Conservation (phyloP, 163 green algal species). For the Prototheca wickerhamii region DNA sequence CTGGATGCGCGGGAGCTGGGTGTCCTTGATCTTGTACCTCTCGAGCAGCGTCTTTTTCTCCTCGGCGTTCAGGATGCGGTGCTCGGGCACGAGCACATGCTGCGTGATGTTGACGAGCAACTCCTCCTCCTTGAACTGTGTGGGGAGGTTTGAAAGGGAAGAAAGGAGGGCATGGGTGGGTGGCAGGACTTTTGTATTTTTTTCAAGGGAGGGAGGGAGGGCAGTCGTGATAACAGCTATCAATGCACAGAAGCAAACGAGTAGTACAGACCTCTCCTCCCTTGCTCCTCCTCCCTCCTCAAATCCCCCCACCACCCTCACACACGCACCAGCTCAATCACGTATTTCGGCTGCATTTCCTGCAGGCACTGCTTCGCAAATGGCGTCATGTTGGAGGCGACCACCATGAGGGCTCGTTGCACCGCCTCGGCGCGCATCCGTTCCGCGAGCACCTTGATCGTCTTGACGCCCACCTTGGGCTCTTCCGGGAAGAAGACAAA, state of each 20-base stretch:
- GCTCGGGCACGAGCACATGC: conserved; percentile 84
- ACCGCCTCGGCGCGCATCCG: conserved; percentile 85
- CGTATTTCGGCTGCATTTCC: conserved; percentile 69
- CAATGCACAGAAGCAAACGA: background rate
- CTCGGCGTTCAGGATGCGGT: conserved; percentile 72
- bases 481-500: conserved; percentile 97
- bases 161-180: conserved; percentile 1
- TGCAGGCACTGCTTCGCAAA: conserved; percentile 79
- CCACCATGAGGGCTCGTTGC: conserved; percentile 80
- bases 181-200: background rate
- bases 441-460: conserved; percentile 82
- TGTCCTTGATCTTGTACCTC: conserved; percentile 87
- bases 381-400: conserved; percentile 71
- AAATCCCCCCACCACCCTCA: background rate
- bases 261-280: background rate
- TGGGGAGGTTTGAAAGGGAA: too few relatives aligned
- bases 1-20: conserved; percentile 94
- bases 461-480: conserved; percentile 90
- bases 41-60: conserved; percentile 89
- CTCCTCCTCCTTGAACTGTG: conserved; percentile 73
- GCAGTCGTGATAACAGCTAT: background rate
- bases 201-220: background rate
- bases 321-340: conserved; percentile 44
- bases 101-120: conserved; percentile 97
- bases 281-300: background rate